Conservation (phyloP, 2,329 filamentous ascomycete genomes). For the Xylariaceae sp. region DNA sequence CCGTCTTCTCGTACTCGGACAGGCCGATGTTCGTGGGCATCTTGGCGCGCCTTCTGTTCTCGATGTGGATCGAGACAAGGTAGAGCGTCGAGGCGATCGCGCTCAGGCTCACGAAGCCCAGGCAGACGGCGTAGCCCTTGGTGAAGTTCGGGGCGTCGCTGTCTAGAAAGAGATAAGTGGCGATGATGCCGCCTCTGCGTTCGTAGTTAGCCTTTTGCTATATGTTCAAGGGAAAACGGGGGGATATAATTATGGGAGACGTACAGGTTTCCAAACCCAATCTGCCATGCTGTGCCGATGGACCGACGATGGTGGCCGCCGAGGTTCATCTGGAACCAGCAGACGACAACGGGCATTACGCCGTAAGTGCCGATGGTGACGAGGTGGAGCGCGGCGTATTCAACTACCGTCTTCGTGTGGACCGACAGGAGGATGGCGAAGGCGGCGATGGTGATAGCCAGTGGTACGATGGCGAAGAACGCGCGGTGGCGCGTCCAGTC, state of each 20-base stretch:
- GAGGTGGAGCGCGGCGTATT: slow-evolving; percentile 79
- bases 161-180: slow-evolving; percentile 62
- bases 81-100: slow-evolving; percentile 57
- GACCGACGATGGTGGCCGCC: slow-evolving; percentile 62
- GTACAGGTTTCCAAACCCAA: slow-evolving; percentile 68
- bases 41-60: slow-evolving; percentile 56
- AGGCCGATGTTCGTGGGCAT: slow-evolving; percentile 42
- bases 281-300: slow-evolving; percentile 71
- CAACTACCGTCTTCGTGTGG: slow-evolving; percentile 58
- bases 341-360: slow-evolving; percentile 83
- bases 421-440: slow-evolving; percentile 70
- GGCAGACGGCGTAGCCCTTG: slow-evolving; percentile 70
- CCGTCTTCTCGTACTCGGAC: slow-evolving; percentile 55
- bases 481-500: slow-evolving; percentile 71
- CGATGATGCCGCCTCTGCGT: slow-evolving; percentile 61
- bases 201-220: background rate
- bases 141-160: slow-evolving; percentile 64
- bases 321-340: slow-evolving; percentile 79
- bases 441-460: slow-evolving; percentile 63
- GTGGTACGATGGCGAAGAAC: slow-evolving; percentile 62
- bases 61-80: slow-evolving; percentile 48
- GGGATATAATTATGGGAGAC: background rate
- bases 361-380: slow-evolving; percentile 74
- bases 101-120: slow-evolving; percentile 67
- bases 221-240: background rate